Evolutionary conservation across 805 yeast species (phyloP), one percentile per base, ranked within the genome.

Genomic region (Myxozyma geophila): DNA sequence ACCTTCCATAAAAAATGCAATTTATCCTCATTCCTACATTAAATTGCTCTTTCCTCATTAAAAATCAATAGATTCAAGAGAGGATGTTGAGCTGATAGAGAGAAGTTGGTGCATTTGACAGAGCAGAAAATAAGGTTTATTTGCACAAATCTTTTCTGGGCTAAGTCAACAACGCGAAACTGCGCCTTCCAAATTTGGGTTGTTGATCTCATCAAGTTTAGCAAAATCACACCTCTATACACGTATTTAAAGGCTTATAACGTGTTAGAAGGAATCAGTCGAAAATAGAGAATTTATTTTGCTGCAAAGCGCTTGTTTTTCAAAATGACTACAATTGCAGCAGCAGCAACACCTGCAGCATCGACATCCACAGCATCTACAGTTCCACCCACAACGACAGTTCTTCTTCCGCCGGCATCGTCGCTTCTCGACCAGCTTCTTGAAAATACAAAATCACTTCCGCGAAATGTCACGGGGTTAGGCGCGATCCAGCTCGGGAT

Each of bases 401-500:
- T 39, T 6, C 39, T 53, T 13, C 40, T 41, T 8, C 67, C 64
- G 12, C 64, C 67, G 1, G 69, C 67, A 9, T 66, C 64, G 15
- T 66, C 69, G 17, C 53, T 66, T 13, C 62, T 66, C 21, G 65
- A 64, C 28, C 69, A 66, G 33, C 62, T 66, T 13, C 62, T 66
- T 8, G 69, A 66, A 40, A 63, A 55, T 49, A 59, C 67, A 9
- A 66, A 66, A 21, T 59, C 68, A 23, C 55, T 66, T 51, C 69
- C 69, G n/a, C 35, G 67, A 36, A 66, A 59, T 28, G 57, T 51
- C 19, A 66, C 67, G n/a, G 69, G 69, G 59, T 76, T 91, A 49
- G 97, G 96, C 5, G 81, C 93, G 1, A 86, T 92, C 58, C 91
- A 89, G 74, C 80, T 92, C 66, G 90, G 96, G 23, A 81, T 92